Evolutionary conservation across 73 alveolate species (phyloP).

Genomic region (Paramecium caudatum): DNA sequence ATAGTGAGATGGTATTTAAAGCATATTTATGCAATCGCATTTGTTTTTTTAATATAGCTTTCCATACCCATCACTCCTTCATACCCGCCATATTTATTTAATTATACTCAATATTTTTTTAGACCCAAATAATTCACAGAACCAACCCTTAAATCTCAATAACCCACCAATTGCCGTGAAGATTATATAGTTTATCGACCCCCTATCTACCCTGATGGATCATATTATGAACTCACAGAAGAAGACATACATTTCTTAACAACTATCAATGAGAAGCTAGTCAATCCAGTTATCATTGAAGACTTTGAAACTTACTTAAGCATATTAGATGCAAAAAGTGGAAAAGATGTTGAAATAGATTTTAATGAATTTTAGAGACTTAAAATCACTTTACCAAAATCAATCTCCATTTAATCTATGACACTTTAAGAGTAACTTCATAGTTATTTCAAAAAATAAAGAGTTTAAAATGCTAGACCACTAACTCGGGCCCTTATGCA

Average conservation of each 20-base stretch:
- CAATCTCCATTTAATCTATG: background rate
- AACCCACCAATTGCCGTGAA: background rate
- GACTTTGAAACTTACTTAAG: slow-evolving; percentile 25
- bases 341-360: slow-evolving; percentile 52
- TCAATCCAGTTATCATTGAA: background rate
- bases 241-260: slow-evolving; percentile 18
- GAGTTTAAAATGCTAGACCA: slow-evolving; percentile 1
- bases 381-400: background rate
- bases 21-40: too few species aligned
- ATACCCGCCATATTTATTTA: slow-evolving; percentile 16
- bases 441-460: background rate
- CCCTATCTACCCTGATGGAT: slow-evolving; percentile 55
- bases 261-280: slow-evolving; percentile 26
- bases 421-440: background rate
- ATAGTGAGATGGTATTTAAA: too few species aligned
- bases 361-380: background rate
- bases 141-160: background rate
- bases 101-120: slow-evolving; percentile 44
- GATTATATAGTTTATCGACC: background rate
- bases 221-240: slow-evolving; percentile 30
- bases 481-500: slow-evolving; percentile 19
- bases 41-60: too few species aligned
- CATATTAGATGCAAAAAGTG: slow-evolving; percentile 38
- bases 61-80: background rate
- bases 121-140: slow-evolving; percentile 41